Evolutionary conservation across 176 grass and related monocot species (phyloP).

Genomic region (Raddia distichophylla): DNA sequence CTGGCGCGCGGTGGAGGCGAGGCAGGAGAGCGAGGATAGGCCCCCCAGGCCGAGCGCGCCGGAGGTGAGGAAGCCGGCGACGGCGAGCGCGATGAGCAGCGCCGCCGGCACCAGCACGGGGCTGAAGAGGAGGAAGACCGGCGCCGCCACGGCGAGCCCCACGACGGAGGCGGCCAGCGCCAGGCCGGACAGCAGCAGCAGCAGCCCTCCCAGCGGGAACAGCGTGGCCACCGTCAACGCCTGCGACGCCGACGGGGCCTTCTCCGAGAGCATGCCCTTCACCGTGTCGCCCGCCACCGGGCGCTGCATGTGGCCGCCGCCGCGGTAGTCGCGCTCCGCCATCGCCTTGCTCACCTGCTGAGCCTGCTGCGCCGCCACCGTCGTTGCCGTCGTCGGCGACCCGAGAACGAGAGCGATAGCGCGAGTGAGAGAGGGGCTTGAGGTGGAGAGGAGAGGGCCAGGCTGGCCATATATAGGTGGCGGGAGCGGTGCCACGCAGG

Average conservation of each 20-base stretch:
- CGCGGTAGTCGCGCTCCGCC: slow-evolving; percentile 55
- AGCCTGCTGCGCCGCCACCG: background rate
- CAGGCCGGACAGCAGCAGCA: slow-evolving; percentile 70
- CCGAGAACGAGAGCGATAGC: too few relatives aligned
- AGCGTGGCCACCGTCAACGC: slow-evolving; percentile 84
- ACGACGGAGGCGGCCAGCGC: slow-evolving; percentile 62
- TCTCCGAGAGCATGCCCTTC: slow-evolving; percentile 67
- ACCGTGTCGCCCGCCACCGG: slow-evolving; percentile 35
- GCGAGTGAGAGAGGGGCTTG: background rate
- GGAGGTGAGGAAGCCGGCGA: slow-evolving; percentile 74
- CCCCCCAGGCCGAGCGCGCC: slow-evolving; percentile 77
- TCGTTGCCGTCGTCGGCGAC: background rate
- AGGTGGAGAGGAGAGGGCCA: background rate
- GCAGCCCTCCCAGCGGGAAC: slow-evolving; percentile 76
- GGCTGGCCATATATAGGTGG: slow-evolving; percentile 41
- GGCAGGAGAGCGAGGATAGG: slow-evolving; percentile 59
- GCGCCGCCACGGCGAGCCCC: slow-evolving; percentile 63
- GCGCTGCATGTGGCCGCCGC: slow-evolving; percentile 17
- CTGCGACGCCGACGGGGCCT: slow-evolving; percentile 71
- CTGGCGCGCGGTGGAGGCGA: slow-evolving; percentile 56
- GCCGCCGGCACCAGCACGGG: slow-evolving; percentile 76
- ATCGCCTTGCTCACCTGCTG: slow-evolving; percentile 6
- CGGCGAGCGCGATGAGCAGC: slow-evolving; percentile 70
- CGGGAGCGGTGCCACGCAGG: slow-evolving; percentile 67
- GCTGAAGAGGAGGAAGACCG: slow-evolving; percentile 91